These are phyloP conservation scores for Rhypophila decipiens DNA, from an alignment of 495 filamentous ascomycete genomes.

Conservation along the genomic window DNA sequence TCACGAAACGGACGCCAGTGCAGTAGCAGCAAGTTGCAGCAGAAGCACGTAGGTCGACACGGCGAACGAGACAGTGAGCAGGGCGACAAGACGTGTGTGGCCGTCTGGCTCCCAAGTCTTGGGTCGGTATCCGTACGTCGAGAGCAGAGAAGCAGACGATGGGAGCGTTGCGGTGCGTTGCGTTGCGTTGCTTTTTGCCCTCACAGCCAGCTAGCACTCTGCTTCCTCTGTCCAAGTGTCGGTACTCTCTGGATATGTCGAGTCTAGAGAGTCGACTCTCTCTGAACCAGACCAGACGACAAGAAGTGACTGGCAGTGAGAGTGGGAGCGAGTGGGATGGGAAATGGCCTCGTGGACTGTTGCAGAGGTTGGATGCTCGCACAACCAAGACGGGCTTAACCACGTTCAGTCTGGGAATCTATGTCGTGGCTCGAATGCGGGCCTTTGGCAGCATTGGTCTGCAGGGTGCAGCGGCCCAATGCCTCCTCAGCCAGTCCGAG, in stretches of 20 bases:
- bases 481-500: conserved; percentile 32
- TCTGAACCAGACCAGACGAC: conserved; percentile 3
- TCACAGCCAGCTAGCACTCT: too few species aligned
- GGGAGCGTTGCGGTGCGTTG: background rate
- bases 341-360: conserved; percentile 15
- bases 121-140: background rate
- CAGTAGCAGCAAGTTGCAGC: too few species aligned
- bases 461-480: conserved; percentile 50
- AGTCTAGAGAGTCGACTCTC: background rate
- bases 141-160: conserved; percentile 1
- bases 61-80: conserved; percentile 1
- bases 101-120: background rate
- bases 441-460: conserved; percentile 42
- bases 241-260: too few species aligned
- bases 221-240: too few species aligned
- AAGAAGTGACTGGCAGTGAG: conserved; percentile 5
- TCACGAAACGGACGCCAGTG: conserved; percentile 3
- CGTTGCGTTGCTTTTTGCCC: too few species aligned
- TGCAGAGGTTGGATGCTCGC: conserved; percentile 9
- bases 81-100: conserved; percentile 2
- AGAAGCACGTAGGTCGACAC: background rate
- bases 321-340: conserved; percentile 9
- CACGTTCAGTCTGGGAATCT: conserved; percentile 28
- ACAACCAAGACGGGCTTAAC: conserved; percentile 28
- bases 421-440: conserved; percentile 60